Percentiles rank a stretch among this genome's conserved stretches.
phyloP scores from a whole-genome alignment of 2,329 filamentous ascomycete genomes.

The Akanthomyces muscarius region DNA sequence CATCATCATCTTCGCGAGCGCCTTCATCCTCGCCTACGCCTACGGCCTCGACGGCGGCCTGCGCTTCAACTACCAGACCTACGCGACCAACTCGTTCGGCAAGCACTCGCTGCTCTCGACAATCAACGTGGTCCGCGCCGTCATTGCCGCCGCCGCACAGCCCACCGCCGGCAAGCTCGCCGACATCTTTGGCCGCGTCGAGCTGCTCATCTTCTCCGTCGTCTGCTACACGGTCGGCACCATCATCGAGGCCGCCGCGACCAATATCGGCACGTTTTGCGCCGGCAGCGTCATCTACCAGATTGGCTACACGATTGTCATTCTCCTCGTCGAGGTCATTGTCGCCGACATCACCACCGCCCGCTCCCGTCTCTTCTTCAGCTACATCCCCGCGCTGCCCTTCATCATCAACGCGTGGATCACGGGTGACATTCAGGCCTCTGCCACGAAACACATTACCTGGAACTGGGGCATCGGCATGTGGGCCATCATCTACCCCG shows the following conservation, averaged over 20 bases:
- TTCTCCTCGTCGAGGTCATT: constrained; percentile 60
- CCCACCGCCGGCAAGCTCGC: constrained; percentile 58
- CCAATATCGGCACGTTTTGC: constrained; percentile 47
- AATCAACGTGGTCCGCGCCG: constrained; percentile 53
- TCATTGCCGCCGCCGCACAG: constrained; percentile 58
- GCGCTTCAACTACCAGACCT: constrained; percentile 51
- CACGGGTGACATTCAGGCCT: constrained; percentile 50
- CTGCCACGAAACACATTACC: constrained; percentile 44
- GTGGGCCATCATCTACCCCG: constrained; percentile 60
- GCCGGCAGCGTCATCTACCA: constrained; percentile 58
- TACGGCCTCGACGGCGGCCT: constrained; percentile 53
- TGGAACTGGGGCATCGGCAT: constrained; percentile 64
- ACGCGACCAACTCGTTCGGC: constrained; percentile 47
- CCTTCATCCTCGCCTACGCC: constrained; percentile 57
- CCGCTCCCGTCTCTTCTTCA: constrained; percentile 59
- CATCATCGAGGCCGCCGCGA: constrained; percentile 51
- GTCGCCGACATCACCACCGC: constrained; percentile 62
- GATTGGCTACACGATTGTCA: constrained; percentile 59
- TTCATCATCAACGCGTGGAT: constrained; percentile 65
- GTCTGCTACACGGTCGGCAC: constrained; percentile 58
- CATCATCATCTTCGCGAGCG: constrained; percentile 48
- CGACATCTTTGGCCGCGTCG: constrained; percentile 60
- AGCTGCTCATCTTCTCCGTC: constrained; percentile 53
- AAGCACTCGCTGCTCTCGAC: constrained; percentile 55
- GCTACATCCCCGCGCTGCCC: constrained; percentile 56